Base-by-base conservation (phyloP, 2,329 filamentous ascomycete species). In the Aspergillus sojae region DNA sequence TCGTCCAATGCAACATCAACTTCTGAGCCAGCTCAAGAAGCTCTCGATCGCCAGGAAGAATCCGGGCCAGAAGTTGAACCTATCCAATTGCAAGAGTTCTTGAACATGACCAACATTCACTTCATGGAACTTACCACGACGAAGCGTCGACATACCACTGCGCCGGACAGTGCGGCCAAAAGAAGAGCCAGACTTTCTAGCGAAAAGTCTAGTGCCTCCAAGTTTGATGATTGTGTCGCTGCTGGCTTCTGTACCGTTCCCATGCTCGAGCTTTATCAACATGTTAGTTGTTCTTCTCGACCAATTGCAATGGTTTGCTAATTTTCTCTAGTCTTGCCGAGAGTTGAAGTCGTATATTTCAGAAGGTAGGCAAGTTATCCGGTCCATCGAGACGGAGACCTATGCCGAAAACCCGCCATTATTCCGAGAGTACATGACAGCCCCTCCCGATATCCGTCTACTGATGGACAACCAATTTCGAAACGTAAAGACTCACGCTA, bases 61-160 rank as follows among this genome's bases (percentile, higher is more conserved):
- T 67, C 72, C 7, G 80, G 84, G 36, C 69, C 81, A 34, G 79
- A 83, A 53, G 76, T 81, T 6, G 84, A 87, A n/a, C 83, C 84
- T 26, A 93, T 97, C 60, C 91, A 94, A 53, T 83, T 99, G 3
- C 93, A 97, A 70, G 91, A 97, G 59, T 99, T 99, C 79, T 81
- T 99, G 52, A 92, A 96, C 66, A 89, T 97, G 88, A 97, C 94
- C 2, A 96, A 92, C 63, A 97, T 99, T 72, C 92, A 94, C 60
- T 99, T 99, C 80, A 97, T 99, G 91, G 95, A 99, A 75, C 84
- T 99, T 57, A 97, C 91, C n/a, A 97, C 94, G 0, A 97, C 94
- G 1, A 98, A 98, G 76, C 86, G 94, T 68, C 87, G 95, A 61
- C 91, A 96, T 71, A 98, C 94, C 0, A 88, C 90, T 53, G 90